Percentiles rank a stretch among this genome's conserved stretches.
Evolutionary conservation across 768 basidiomycete genomes (phyloP).

Genomic region (Mycena haematopus): DNA sequence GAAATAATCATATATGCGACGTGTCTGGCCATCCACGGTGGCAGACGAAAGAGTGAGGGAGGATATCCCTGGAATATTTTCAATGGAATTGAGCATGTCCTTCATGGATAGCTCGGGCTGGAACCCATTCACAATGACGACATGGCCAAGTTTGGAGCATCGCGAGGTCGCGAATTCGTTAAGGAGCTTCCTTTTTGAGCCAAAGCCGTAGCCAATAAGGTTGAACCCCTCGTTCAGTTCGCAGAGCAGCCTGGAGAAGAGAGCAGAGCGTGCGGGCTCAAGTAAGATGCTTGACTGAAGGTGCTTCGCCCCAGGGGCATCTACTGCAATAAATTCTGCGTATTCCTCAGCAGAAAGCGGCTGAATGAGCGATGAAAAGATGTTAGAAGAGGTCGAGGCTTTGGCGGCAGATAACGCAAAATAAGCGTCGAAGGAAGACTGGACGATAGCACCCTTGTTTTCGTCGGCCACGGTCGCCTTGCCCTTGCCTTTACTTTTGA

Average conservation of each 20-base stretch:
- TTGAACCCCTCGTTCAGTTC: conserved; percentile 89
- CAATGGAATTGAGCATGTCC: conserved; percentile 70
- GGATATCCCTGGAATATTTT: conserved; percentile 52
- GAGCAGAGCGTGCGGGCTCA: conserved; percentile 40
- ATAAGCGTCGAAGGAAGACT: conserved; percentile 86
- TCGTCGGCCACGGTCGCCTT: conserved; percentile 9
- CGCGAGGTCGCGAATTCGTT: conserved; percentile 72
- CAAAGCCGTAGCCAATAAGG: conserved; percentile 86
- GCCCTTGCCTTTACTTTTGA: conserved; percentile 22
- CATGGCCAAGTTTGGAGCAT: conserved; percentile 68
- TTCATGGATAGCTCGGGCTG: conserved; percentile 71
- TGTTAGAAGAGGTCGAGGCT: conserved; percentile 75
- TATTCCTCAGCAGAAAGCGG: conserved; percentile 76
- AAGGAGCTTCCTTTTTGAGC: conserved; percentile 81
- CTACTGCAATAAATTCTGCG: conserved; percentile 41
- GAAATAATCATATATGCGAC: conserved; percentile 71
- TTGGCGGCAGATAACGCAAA: conserved; percentile 70
- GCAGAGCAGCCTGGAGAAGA: conserved; percentile 66
- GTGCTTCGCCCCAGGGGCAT: conserved; percentile 38
- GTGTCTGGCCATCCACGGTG: conserved; percentile 65
- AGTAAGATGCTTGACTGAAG: conserved; percentile 43
- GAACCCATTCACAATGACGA: conserved; percentile 81
- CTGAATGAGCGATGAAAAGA: conserved; percentile 77
- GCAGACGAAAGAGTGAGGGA: conserved; percentile 43
- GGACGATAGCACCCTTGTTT: conserved; percentile 46